Evolutionary conservation across 495 filamentous ascomycete genomes (phyloP), one percentile per base, ranked within the genome.

Genomic region (Rusavskia elegans): DNA sequence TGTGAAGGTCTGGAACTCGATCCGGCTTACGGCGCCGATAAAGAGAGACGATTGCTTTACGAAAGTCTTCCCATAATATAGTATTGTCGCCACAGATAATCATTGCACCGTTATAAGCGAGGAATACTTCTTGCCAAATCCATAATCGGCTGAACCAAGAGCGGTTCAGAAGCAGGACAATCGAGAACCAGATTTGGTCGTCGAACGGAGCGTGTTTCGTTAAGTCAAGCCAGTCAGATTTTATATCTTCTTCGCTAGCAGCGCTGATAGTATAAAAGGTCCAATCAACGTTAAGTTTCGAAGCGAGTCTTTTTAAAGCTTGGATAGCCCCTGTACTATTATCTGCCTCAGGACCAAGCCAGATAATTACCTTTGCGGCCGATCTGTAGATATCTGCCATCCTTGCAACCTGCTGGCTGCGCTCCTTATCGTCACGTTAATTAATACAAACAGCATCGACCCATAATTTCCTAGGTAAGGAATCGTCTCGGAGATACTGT

Each of bases 91-190:
- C 51, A 39, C 51, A 48, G 5, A 46, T 14, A 3, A 56, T 14
- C 19, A 20, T 11, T 1, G 44, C 41, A 39, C 38, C 32, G 16
- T 25, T 32, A 3, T 11, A 8, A n/a, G 54, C 49, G 10, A 60
- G 40, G 0, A 39, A 30, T 27, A 55, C 35, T 38, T 61, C 58
- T 44, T 61, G 58, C 39, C 60, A 48, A 9, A 59, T 50, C 58
- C 58, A 61, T 3, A 59, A 20, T 11, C 58, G 46, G n/a, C 30
- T 17, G 45, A 61, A 61, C 49, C 50, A 61, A 7, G 57, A 21
- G 16, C 59, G 53, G 39, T 45, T 29, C 2, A 55, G 49, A 27
- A 56, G 30, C 11, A 19, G 11, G 7, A 0, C 30, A 46, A 53
- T 53, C 5, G 41, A 45, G 3, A 3, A 3, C 23, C 17, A 48